Evolutionary conservation across 192 early-diverging fungal genomes (phyloP).

Genomic region (Mortierella antarctica): DNA sequence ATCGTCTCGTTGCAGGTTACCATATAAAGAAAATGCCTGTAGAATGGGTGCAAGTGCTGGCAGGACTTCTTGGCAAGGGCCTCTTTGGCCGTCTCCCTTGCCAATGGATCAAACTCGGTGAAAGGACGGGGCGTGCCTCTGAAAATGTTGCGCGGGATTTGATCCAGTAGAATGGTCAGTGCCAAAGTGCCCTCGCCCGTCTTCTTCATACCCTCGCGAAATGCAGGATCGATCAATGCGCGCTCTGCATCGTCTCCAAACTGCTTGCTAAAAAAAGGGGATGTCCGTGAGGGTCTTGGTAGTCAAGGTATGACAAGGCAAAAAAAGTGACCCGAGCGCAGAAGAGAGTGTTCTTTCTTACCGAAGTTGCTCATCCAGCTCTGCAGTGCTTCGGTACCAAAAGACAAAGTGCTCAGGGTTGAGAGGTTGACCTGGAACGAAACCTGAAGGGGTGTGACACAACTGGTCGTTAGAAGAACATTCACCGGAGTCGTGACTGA

Average conservation of each 20-base stretch:
- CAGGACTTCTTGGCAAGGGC: slow-evolving; percentile 61
- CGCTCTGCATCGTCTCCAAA: slow-evolving; percentile 31
- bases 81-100: slow-evolving; percentile 61
- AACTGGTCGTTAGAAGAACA: not conserved
- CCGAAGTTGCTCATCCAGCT: slow-evolving; percentile 37
- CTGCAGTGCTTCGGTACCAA: slow-evolving; percentile 20
- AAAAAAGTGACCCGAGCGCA: not conserved
- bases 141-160: slow-evolving; percentile 74
- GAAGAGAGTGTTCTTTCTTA: not conserved
- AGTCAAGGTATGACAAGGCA: not conserved
- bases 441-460: slow-evolving; percentile 5
- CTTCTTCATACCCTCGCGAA: slow-evolving; percentile 8
- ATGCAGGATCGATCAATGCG: slow-evolving; percentile 22
- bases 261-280: slow-evolving; percentile 5
- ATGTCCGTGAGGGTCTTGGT: no score
- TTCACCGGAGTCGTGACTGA: not conserved
- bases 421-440: slow-evolving; percentile 27
- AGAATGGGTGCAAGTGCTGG: slow-evolving; percentile 59
- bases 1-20: not conserved
- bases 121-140: slow-evolving; percentile 66
- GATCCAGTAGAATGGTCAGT: slow-evolving; percentile 67
- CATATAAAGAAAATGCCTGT: slow-evolving; percentile 63
- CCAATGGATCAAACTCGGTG: slow-evolving; percentile 61
- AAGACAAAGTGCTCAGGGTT: slow-evolving; percentile 5
- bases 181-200: slow-evolving; percentile 31